Conservation (phyloP, 768 basidiomycete genomes). For the Chiua virens region DNA sequence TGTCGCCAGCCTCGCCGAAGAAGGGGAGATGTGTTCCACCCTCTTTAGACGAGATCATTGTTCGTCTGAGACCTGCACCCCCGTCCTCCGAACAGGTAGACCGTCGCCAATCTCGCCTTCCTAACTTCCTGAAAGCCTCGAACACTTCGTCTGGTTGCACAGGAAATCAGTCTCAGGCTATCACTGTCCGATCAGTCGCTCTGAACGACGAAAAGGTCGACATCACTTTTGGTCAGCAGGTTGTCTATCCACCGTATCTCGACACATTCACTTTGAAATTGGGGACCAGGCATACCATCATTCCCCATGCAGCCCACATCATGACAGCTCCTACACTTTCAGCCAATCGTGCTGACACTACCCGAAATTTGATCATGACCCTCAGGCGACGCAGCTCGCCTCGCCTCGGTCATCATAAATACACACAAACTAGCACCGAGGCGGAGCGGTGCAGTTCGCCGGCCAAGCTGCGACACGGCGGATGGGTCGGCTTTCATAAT, state of each 20-base stretch:
- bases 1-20: slow-evolving; percentile 1
- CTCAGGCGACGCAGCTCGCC: slow-evolving; percentile 54
- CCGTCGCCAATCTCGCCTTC: slow-evolving; percentile 28
- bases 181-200: slow-evolving; percentile 38
- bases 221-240: slow-evolving; percentile 4
- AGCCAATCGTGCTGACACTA: slow-evolving; percentile 54
- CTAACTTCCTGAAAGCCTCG: slow-evolving; percentile 30
- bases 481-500: slow-evolving; percentile 57
- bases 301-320: slow-evolving; percentile 43
- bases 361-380: slow-evolving; percentile 64
- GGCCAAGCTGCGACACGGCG: slow-evolving; percentile 49
- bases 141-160: slow-evolving; percentile 15
- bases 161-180: slow-evolving; percentile 26
- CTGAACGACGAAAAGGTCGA: slow-evolving; percentile 6
- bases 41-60: slow-evolving; percentile 76
- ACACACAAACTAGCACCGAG: slow-evolving; percentile 34
- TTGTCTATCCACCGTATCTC: slow-evolving; percentile 27
- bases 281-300: slow-evolving; percentile 48
- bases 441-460: slow-evolving; percentile 63
- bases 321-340: slow-evolving; percentile 49
- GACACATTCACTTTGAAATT: slow-evolving; percentile 43
- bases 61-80: slow-evolving; percentile 44
- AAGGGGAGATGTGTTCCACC: slow-evolving; percentile 42
- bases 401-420: slow-evolving; percentile 12
- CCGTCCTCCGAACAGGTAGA: slow-evolving; percentile 18